phyloP scores from a whole-genome alignment of 1,284 basidiomycete genomes.

The Hypsizygus ulmarius region DNA sequence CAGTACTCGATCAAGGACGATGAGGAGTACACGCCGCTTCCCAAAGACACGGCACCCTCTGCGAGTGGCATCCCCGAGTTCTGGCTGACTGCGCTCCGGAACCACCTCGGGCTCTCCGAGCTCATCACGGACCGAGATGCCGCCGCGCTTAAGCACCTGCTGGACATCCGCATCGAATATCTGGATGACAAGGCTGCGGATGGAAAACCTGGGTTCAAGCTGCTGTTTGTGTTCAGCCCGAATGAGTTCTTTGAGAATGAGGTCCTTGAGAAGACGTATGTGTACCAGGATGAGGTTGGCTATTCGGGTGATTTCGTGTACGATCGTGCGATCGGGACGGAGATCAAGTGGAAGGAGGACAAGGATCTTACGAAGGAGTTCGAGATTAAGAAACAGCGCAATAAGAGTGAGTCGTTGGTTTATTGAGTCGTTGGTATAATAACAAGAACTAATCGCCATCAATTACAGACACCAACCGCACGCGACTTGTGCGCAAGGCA shows the following conservation, averaged over 20 bases:
- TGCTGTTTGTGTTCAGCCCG: slow-evolving; percentile 77
- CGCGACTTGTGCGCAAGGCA: slow-evolving; percentile 87
- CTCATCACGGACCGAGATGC: slow-evolving; percentile 94
- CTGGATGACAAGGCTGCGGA: slow-evolving; percentile 44
- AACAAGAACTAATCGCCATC: slow-evolving; percentile 4
- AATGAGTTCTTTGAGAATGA: slow-evolving; percentile 91
- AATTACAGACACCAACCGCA: slow-evolving; percentile 86
- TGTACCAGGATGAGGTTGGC: slow-evolving; percentile 92
- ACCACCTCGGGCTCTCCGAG: slow-evolving; percentile 84
- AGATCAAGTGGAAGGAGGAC: slow-evolving; percentile 97
- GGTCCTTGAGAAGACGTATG: slow-evolving; percentile 89
- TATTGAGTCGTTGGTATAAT: background rate
- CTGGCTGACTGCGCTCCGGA: slow-evolving; percentile 96
- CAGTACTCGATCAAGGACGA: slow-evolving; percentile 66
- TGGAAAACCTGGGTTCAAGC: slow-evolving; percentile 86
- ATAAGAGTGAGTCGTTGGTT: slow-evolving; percentile 75
- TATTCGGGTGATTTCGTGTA: slow-evolving; percentile 96
- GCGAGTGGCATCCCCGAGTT: slow-evolving; percentile 85
- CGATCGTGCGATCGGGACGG: slow-evolving; percentile 86
- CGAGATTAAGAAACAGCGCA: slow-evolving; percentile 99
- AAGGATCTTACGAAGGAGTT: slow-evolving; percentile 97
- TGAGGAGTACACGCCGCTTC: slow-evolving; percentile 57
- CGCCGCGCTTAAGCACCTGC: slow-evolving; percentile 53
- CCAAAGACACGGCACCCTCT: slow-evolving; percentile 42
- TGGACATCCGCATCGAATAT: slow-evolving; percentile 71